Conservation (phyloP, 2,329 filamentous ascomycete genomes). For the Graphilbum sp. region DNA sequence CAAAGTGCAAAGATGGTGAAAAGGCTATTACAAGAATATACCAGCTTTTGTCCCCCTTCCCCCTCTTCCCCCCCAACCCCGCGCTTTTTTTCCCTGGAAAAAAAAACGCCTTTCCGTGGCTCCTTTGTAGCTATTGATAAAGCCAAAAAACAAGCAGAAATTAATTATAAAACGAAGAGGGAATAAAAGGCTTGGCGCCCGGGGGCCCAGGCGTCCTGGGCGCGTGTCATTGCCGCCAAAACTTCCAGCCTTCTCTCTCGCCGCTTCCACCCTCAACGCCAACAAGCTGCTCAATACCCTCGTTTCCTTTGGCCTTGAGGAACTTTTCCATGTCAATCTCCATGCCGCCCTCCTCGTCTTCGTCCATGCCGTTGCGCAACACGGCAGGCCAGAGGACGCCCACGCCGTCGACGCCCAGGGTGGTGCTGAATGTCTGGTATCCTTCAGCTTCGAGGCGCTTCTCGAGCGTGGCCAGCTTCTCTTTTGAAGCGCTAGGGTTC, state of each 20-base stretch:
- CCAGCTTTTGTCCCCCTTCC: too few relatives aligned
- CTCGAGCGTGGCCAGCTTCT: conserved; percentile 47
- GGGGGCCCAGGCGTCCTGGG: too few relatives aligned
- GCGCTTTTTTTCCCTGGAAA: too few relatives aligned
- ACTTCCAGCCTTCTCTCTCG: conserved; percentile 69
- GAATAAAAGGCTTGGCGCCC: too few relatives aligned
- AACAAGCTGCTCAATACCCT: conserved; percentile 75
- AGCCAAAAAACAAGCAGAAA: too few relatives aligned
- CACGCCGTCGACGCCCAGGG: conserved; percentile 81
- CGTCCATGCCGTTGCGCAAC: conserved; percentile 66
- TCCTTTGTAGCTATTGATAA: too few relatives aligned
- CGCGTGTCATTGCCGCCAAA: conserved; percentile 42
- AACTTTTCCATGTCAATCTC: conserved; percentile 83
- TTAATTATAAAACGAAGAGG: too few relatives aligned
- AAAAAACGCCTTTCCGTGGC: background rate
- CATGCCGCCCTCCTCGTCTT: conserved; percentile 65
- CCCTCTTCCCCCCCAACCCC: too few relatives aligned
- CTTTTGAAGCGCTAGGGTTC: conserved; percentile 42
- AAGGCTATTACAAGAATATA: too few relatives aligned
- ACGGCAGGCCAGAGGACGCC: conserved; percentile 90
- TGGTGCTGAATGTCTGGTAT: conserved; percentile 76
- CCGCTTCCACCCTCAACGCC: conserved; percentile 56
- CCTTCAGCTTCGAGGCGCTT: conserved; percentile 50
- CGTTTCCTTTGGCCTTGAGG: conserved; percentile 64
- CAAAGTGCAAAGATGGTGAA: too few relatives aligned